Base-by-base conservation (phyloP, 257 asterid genomes). In the Plectranthus barbatus region DNA sequence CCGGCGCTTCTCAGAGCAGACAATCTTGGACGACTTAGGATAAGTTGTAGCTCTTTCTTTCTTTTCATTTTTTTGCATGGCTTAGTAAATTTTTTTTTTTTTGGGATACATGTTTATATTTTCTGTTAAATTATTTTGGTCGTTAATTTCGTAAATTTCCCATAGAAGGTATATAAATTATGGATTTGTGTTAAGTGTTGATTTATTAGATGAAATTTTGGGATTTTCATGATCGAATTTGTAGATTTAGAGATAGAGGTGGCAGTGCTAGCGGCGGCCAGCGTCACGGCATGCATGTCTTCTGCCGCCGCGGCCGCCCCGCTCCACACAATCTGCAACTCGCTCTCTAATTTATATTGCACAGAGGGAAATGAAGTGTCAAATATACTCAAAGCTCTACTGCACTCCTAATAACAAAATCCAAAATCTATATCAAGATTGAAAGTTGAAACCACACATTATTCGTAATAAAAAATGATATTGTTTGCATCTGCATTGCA, bases 21-120 rank as follows among this genome's bases (percentile, higher is more conserved):
- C 64, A 69, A 66, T 56, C 76, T 50, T 70, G 66, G 63, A 68
- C 74, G 60, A 68, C 71, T 58, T 72, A 63, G 52, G 41, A 21
- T 24, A 57, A 13, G 1, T 49, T 34, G 23, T 44, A 56, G 23
- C 10, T 15, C 0, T 9, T 7, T 9, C 7, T 42, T 54, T 56
- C 48, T 23, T 8, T 44, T 26, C 49, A n/a, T 31, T 31, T 31
- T 31, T 31, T 31, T 37, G 58, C 52, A 20, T 52, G 50, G 10
- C 9, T n/a, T 7, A 4, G 14, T 48, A 0, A 1, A 0, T 49
- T 1, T 33, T 2, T 37, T 18, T 11, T 44, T 20, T n/a, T 19
- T 31, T 19, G 1, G 1, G 5, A 48, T 8, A 9, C 5, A n/a
- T 19, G 12, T 17, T 47, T 15, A 2, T 9, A 15, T 26, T 31